Base-by-base conservation (phyloP, 2,329 filamentous ascomycete species). In the Exophiala sp. region DNA sequence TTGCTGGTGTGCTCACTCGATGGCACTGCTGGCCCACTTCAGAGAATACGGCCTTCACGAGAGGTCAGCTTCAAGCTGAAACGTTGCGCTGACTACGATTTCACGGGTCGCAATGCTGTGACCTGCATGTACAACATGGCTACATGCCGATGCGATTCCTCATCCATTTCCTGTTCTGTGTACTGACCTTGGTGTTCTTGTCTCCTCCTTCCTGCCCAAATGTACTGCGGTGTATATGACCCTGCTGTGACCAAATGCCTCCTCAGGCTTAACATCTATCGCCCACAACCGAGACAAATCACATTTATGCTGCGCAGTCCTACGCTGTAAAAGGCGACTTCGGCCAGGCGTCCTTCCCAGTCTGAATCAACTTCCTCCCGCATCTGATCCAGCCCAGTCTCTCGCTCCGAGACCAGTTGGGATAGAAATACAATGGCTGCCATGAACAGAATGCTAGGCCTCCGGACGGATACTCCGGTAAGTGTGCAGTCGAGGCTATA, bases 51-150 rank as follows among this genome's bases (percentile, higher is more conserved):
- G 51, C 20, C 48, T 57, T 54, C 47, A 52, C 33, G 24, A 57
- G 20, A 50, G 57, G 47, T 51, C 33, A 14, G 12, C 21, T 21
- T 43, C 47, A 55, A 54, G 54, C 50, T 59, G 57, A 60, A 60
- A 60, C 57, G 36, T 44, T 50, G 45, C 42, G 50, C 54, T 60
- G 54, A 60, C 54, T 53, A 50, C 46, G 33, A 53, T 45, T 38
- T 21, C 16, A 33, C 44, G 33, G 44, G 52, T 42, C 47, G 51
- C 39, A 45, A 52, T 56, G 35, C 36, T 44, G 36, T 40, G 49
- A 45, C 51, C 42, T 35, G 47, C 21, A 24, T 33, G 18, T 35
- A 38, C 20, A 46, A 21, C 39, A 8, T 10, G 33, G 18, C 38
- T 18, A 48, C 35, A 12, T 34, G 33, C 34, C 29, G 44, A 16